phyloP scores from a whole-genome alignment of 106 monocot genomes.

The Chionographis japonica region DNA sequence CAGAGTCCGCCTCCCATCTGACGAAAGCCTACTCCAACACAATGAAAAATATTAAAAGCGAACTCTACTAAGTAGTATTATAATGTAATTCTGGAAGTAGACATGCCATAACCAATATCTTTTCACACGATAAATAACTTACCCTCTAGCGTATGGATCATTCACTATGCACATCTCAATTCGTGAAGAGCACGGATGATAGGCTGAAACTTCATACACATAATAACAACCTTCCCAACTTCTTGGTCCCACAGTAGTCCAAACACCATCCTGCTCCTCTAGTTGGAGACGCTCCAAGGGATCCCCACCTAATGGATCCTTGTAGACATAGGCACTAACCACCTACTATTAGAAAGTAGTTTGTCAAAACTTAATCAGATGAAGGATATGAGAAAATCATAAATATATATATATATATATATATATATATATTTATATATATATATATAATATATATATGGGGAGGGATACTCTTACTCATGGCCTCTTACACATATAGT shows the following conservation, averaged over 20 bases:
- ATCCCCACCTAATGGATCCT: constrained; percentile 32
- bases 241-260: constrained; percentile 57
- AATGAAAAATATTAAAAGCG: not conserved
- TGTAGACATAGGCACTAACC: constrained; percentile 48
- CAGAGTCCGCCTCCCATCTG: constrained; percentile 60
- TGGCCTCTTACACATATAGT: no score
- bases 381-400: not conserved
- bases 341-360: constrained; percentile 26
- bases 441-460: no score
- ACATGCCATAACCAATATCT: not conserved
- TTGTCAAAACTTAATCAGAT: not conserved
- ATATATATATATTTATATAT: no score
- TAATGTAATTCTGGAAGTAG: not conserved
- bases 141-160: constrained; percentile 97
- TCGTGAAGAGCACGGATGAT: constrained; percentile 53
- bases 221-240: constrained; percentile 78
- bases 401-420: no score
- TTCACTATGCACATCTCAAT: constrained; percentile 58
- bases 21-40: constrained; percentile 48
- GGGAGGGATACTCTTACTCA: no score
- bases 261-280: constrained; percentile 66
- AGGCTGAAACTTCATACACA: constrained; percentile 67
- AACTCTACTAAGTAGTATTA: not conserved
- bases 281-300: constrained; percentile 38
- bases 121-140: constrained; percentile 8